Evolutionary conservation across 352 stramenopile genomes (phyloP).

Genomic region (Halophytophthora polymorphica): DNA sequence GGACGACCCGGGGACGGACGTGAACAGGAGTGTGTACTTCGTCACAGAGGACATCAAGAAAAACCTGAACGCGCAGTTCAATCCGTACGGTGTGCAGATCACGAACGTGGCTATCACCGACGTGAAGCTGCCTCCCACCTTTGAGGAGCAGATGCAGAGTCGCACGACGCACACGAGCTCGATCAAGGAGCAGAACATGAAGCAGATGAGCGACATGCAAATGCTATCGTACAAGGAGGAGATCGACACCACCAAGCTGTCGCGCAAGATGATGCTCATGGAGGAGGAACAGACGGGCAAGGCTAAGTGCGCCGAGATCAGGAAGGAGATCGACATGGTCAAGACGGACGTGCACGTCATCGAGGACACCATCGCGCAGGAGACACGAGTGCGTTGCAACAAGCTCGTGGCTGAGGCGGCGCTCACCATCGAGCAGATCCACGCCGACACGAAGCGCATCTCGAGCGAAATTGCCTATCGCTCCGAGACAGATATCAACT

Average conservation of each 20-base stretch:
- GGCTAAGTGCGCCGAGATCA: slow-evolving; percentile 45
- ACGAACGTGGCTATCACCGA: slow-evolving; percentile 74
- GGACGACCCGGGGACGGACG: no score
- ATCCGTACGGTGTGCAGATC: slow-evolving; percentile 73
- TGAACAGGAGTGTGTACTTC: slow-evolving; percentile 33
- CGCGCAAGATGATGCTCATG: slow-evolving; percentile 51
- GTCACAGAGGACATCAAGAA: slow-evolving; percentile 71
- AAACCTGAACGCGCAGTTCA: slow-evolving; percentile 75
- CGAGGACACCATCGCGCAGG: slow-evolving; percentile 39
- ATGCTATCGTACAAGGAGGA: slow-evolving; percentile 59
- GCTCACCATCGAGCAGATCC: slow-evolving; percentile 41
- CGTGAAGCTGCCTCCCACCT: slow-evolving; percentile 52
- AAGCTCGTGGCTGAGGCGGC: slow-evolving; percentile 35
- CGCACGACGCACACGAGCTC: slow-evolving; percentile 64
- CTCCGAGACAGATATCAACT: slow-evolving; percentile 37
- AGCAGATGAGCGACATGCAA: slow-evolving; percentile 78
- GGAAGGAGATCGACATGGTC: slow-evolving; percentile 51
- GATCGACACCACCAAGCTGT: slow-evolving; percentile 53
- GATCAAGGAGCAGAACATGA: slow-evolving; percentile 77
- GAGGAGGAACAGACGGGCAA: slow-evolving; percentile 65
- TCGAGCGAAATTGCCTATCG: slow-evolving; percentile 32
- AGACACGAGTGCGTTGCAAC: slow-evolving; percentile 39
- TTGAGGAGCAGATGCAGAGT: slow-evolving; percentile 67
- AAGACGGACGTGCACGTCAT: slow-evolving; percentile 33
- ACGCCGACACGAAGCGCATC: slow-evolving; percentile 43